Percentiles rank a stretch among this genome's conserved stretches.
These are phyloP conservation scores for Plasmodium yoelii DNA, from an alignment of 169 alveolate genomes.

Conservation along the genomic window DNA sequence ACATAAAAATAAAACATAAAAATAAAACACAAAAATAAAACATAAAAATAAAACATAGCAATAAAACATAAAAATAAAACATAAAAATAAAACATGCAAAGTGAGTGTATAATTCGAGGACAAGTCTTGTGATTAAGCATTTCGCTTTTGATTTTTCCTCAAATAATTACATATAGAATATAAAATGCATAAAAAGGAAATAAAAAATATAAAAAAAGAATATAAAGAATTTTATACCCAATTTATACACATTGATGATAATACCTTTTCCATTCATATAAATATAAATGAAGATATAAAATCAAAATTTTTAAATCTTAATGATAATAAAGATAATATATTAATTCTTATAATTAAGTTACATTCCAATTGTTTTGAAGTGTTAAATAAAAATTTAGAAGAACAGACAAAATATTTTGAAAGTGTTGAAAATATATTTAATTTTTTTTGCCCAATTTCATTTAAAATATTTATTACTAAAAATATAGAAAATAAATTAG, in stretches of 20 bases:
- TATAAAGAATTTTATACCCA: slow-evolving; percentile 23
- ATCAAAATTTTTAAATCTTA: neutral
- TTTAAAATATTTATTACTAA: slow-evolving; percentile 34
- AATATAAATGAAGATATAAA: slow-evolving; percentile 20
- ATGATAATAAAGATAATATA: neutral
- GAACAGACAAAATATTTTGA: slow-evolving; percentile 19
- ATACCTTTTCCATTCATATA: slow-evolving; percentile 38
- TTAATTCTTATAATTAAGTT: slow-evolving; percentile 21
- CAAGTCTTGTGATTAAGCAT: too few relatives aligned
- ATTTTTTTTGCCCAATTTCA: slow-evolving; percentile 45
- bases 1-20: too few relatives aligned
- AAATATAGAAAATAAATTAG: slow-evolving; percentile 6
- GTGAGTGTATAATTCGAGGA: too few relatives aligned
- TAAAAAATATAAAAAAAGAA: slow-evolving; percentile 51
- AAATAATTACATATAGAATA: too few relatives aligned
- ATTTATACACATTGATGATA: slow-evolving; percentile 24
- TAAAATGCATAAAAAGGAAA: slow-evolving; percentile 26
- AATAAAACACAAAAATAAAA: too few relatives aligned
- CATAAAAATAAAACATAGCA: too few relatives aligned
- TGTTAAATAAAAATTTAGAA: neutral
- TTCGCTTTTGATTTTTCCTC: too few relatives aligned
- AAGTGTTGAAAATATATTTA: slow-evolving; percentile 45
- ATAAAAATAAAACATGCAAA: too few relatives aligned
- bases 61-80: too few relatives aligned
- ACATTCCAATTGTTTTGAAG: slow-evolving; percentile 35